Conservation (phyloP, 2,329 filamentous ascomycete genomes). For the Botryotinia convoluta region DNA sequence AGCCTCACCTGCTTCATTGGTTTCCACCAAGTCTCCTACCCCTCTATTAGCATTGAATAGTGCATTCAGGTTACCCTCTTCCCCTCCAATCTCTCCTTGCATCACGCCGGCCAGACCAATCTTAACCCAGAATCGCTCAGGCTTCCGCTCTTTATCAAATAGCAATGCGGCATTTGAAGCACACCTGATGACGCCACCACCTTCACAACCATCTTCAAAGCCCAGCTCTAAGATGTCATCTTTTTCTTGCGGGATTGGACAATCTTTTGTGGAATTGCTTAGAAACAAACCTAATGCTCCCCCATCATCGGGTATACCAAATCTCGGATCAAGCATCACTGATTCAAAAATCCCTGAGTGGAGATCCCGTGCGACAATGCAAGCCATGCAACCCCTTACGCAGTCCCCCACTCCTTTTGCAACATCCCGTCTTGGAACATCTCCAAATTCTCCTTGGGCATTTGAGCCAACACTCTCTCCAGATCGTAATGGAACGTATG, state of each 20-base stretch:
- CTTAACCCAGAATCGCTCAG: not conserved
- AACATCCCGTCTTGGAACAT: not conserved
- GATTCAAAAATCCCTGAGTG: slow-evolving; percentile 8
- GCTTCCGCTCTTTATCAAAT: not conserved
- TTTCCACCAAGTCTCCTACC: not conserved
- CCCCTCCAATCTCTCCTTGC: not conserved
- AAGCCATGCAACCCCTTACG: slow-evolving; percentile 1
- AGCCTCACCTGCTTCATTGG: not conserved
- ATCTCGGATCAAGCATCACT: slow-evolving; percentile 13
- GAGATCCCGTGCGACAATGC: not conserved
- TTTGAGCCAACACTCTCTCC: not conserved
- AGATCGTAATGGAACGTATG: not conserved
- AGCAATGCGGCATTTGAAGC: not conserved
- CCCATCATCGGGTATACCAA: not conserved
- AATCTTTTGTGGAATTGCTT: slow-evolving; percentile 9
- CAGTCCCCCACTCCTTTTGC: not conserved
- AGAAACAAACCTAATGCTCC: not conserved
- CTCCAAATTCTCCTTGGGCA: not conserved
- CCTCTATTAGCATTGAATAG: slow-evolving; percentile 1
- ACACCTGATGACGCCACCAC: not conserved
- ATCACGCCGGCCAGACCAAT: not conserved
- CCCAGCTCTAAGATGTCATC: not conserved
- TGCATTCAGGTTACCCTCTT: slow-evolving; percentile 1
- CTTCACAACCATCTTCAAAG: not conserved
- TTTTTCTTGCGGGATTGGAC: not conserved